Conservation (phyloP, 176 grass and related monocot genomes). For the Tillandsia leiboldiana region DNA sequence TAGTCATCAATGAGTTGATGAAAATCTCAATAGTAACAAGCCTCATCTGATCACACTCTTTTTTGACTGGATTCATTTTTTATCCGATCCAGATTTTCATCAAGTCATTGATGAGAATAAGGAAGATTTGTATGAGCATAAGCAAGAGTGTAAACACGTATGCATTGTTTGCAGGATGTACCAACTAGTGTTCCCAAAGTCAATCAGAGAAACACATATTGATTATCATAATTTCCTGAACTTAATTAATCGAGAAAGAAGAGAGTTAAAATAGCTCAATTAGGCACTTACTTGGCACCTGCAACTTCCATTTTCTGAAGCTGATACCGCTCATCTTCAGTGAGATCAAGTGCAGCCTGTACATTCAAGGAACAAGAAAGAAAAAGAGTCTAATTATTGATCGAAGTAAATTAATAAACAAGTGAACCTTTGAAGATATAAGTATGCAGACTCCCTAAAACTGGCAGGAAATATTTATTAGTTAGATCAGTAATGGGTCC, state of each 20-base stretch:
- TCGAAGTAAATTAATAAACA: neutral
- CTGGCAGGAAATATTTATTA: neutral
- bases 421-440: neutral
- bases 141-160: neutral
- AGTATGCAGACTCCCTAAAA: neutral
- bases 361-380: neutral
- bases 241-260: neutral
- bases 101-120: too few species aligned
- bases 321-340: conserved; percentile 59
- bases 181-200: neutral
- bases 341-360: conserved; percentile 76
- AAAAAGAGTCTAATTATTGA: neutral
- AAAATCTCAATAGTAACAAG: too few species aligned
- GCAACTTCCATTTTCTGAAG: conserved; percentile 73
- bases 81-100: too few species aligned
- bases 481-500: neutral
- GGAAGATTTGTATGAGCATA: too few species aligned
- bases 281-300: conserved; percentile 33
- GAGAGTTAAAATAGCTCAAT: neutral
- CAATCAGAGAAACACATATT: neutral
- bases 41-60: too few species aligned
- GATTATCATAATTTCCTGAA: neutral
- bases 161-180: neutral
- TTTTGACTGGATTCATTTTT: too few species aligned
- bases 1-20: too few species aligned